Base-by-base conservation (phyloP, 176 grass and related monocot species). In the Oryza australiensis region DNA sequence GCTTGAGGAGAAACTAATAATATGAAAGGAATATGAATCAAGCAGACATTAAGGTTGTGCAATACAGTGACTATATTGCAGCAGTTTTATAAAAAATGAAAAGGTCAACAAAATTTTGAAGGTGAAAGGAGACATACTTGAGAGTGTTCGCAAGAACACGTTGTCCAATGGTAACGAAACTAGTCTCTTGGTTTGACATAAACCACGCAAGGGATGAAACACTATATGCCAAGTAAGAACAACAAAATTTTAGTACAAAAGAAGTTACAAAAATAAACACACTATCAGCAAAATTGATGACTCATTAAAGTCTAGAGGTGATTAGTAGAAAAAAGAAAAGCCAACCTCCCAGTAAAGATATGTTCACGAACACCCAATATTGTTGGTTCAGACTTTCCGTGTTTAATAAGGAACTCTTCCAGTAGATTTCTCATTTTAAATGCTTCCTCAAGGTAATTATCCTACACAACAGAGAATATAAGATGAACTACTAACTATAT, bases 401-500 rank as follows among this genome's bases (percentile, higher is more conserved):
- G 68, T 63, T 45, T 83, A 74, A 48, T 63, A 76, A 70, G 66
- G 66, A 94, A 94, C 68, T 94, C 92, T 74, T 84, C 72, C 68
- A 94, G 82, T 49, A 91, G 76, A 89, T 94, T 94, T 85, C 92
- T 89, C 80, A 94, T 89, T 86, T 94, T 94, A 81, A 94, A 94
- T 87, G 92, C 86, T 87, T 94, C 92, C 80, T 94, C 92, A 67
- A 94, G 92, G 67, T 91, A 94, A 79, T 91, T 89, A 79, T 94
- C 92, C 92, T 94, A 51, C 27, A 80, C 35, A 84, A 13, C 66
- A 89, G 12, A 76, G 70, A 82, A 65, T 66, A 57, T 85, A 85
- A 80, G 75, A 79, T 66, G 13, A 24, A 82, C 22, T 33, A 53
- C 30, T 64, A 76, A 75, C 55, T 72, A 4, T 72, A 4, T 65